A percentile compares a stretch with the other conserved stretches of the same genome.
These are phyloP conservation scores for Chaetomium olivaceum DNA, from an alignment of 2,329 filamentous ascomycete species.

Conservation along the genomic window DNA sequence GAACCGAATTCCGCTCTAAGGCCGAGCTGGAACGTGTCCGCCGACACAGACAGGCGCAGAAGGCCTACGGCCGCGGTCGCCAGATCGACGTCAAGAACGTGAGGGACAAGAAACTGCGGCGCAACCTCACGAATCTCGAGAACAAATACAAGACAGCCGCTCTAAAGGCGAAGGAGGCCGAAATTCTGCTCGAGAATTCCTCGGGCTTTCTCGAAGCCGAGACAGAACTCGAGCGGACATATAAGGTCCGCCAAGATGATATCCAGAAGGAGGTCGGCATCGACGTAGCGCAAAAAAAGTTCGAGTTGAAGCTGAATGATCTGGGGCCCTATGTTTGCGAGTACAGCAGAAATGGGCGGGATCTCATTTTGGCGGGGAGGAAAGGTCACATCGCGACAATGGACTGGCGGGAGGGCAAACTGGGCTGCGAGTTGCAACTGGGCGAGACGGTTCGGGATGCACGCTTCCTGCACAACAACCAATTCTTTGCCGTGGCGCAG, in stretches of 20 bases:
- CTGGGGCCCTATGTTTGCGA: conserved; percentile 87
- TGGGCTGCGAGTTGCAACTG: conserved; percentile 88
- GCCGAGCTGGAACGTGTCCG: conserved; percentile 53
- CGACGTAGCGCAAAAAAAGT: conserved; percentile 87
- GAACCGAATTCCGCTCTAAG: conserved; percentile 55
- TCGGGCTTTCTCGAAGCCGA: conserved; percentile 87
- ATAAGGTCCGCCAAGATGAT: conserved; percentile 87
- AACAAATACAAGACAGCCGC: conserved; percentile 78
- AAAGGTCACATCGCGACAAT: conserved; percentile 96
- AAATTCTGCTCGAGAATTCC: conserved; percentile 87
- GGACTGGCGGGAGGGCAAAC: conserved; percentile 91
- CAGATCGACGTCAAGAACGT: conserved; percentile 71
- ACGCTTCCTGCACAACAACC: conserved; percentile 91
- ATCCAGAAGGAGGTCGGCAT: conserved; percentile 73
- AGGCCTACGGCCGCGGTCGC: conserved; percentile 81
- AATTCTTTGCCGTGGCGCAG: conserved; percentile 91
- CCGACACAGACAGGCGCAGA: conserved; percentile 63
- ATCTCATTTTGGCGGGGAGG: conserved; percentile 80
- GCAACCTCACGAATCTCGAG: conserved; percentile 77
- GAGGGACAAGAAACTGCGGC: conserved; percentile 86
- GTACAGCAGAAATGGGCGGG: conserved; percentile 85
- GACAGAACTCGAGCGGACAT: conserved; percentile 84
- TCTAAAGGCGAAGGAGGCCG: conserved; percentile 87
- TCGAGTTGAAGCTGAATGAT: conserved; percentile 80
- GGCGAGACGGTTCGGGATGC: conserved; percentile 87